A percentile compares a stretch with the other conserved stretches of the same genome.
phyloP scores from a whole-genome alignment of 331 rosid species.

The Acacia pycnantha region DNA sequence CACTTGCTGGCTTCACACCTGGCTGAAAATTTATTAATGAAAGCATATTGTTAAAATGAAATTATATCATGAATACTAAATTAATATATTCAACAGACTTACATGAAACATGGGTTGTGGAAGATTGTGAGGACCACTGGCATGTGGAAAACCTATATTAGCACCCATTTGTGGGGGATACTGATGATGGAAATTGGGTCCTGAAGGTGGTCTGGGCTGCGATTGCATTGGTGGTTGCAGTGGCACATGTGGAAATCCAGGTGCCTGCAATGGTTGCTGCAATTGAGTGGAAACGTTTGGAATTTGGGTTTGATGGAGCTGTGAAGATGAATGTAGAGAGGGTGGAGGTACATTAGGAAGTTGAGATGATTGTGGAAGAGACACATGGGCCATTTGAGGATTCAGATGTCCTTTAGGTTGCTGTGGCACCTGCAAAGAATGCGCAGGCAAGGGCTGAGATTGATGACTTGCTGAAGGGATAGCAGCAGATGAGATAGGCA shows the following conservation, averaged over 20 bases:
- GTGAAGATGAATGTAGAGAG: conserved; percentile 71
- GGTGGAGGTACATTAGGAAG: conserved; percentile 59
- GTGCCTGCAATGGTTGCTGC: conserved; percentile 67
- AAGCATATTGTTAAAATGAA: conserved; percentile 14
- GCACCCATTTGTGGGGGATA: conserved; percentile 69
- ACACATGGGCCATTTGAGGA: conserved; percentile 48
- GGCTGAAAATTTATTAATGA: conserved; percentile 51
- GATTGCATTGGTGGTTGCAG: conserved; percentile 13
- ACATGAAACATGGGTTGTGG: conserved; percentile 84
- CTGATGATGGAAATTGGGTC: conserved; percentile 63
- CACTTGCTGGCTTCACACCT: conserved; percentile 62
- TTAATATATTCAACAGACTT: conserved; percentile 40
- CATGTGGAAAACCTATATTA: conserved; percentile 70
- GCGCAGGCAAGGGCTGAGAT: conserved; percentile 62
- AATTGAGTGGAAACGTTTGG: conserved; percentile 53
- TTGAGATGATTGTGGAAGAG: conserved; percentile 72
- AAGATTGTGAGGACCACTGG: conserved; percentile 65
- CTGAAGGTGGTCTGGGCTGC: conserved; percentile 70
- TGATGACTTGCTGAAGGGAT: conserved; percentile 61
- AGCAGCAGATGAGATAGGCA: conserved; percentile 57
- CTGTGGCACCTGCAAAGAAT: conserved; percentile 62
- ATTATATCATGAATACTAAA: conserved; percentile 13
- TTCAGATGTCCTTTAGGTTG: conserved; percentile 67
- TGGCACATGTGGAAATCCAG: conserved; percentile 70
- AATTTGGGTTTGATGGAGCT: conserved; percentile 75